phyloP scores from a whole-genome alignment of 1,139 yeast species.

The Saccharomyces hybrid region DNA sequence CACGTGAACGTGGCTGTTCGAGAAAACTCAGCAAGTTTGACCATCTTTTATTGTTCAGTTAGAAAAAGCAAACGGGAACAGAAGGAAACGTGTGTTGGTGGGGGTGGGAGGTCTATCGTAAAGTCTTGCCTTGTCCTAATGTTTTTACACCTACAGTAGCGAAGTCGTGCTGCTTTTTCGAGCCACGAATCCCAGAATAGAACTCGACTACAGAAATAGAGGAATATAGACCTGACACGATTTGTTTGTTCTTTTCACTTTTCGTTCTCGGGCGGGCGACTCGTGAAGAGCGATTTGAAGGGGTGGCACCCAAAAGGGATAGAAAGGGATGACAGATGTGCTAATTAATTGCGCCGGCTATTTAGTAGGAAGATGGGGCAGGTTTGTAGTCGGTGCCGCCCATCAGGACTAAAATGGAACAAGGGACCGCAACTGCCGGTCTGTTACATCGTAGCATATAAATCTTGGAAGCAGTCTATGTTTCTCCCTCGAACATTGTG shows the following conservation, averaged over 20 bases:
- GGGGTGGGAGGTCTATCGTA: background rate
- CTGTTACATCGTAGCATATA: too few species aligned
- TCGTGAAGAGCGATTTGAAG: background rate
- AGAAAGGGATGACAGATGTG: background rate
- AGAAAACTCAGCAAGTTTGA: constrained; percentile 73
- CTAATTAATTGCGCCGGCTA: background rate
- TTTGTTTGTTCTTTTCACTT: constrained; percentile 2
- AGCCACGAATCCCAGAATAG: background rate
- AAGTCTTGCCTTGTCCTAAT: background rate
- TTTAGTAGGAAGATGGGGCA: background rate
- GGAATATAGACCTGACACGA: background rate
- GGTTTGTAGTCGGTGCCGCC: background rate
- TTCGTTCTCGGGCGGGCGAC: background rate
- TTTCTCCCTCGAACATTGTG: too few species aligned
- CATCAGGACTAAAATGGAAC: too few species aligned
- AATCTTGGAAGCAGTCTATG: too few species aligned
- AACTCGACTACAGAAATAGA: background rate
- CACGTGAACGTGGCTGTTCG: constrained; percentile 92
- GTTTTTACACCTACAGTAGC: background rate
- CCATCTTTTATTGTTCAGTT: constrained; percentile 40
- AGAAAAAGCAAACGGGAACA: constrained; percentile 3
- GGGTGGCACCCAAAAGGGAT: background rate
- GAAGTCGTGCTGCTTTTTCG: background rate
- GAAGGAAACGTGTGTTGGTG: background rate
- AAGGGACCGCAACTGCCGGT: too few species aligned